Conservation (phyloP, 2,329 filamentous ascomycete species). For the Penicillium hesseltinei region DNA sequence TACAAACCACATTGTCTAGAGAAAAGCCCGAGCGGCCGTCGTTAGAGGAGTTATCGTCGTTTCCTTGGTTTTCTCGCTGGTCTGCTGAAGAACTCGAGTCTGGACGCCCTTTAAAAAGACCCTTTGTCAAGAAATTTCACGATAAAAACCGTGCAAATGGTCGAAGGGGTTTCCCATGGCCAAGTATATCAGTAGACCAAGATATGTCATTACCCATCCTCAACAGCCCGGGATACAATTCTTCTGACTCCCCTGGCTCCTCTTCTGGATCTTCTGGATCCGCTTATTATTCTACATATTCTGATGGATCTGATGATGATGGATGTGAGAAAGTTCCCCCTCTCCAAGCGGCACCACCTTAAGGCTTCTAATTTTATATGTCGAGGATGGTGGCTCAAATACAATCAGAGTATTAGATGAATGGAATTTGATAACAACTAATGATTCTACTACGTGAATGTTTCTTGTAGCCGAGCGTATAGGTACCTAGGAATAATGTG, state of each 20-base stretch:
- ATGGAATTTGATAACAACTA: neutral
- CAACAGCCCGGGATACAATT: neutral
- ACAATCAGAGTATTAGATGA: neutral
- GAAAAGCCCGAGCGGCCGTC: constrained; percentile 23
- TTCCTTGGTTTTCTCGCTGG: constrained; percentile 30
- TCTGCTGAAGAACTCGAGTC: constrained; percentile 8
- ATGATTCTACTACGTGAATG: neutral
- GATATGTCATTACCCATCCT: neutral
- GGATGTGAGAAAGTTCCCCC: neutral
- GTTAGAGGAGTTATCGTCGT: constrained; percentile 22
- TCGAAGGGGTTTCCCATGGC: neutral
- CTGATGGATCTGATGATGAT: neutral
- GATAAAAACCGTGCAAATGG: neutral
- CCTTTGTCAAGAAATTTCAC: constrained; percentile 7
- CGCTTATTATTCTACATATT: neutral
- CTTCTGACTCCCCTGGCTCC: neutral
- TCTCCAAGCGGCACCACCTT: neutral
- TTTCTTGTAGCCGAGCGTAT: neutral
- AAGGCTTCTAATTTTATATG: neutral
- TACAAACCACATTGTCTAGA: constrained; percentile 26
- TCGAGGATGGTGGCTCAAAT: neutral
- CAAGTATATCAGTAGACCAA: neutral
- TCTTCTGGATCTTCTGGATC: neutral
- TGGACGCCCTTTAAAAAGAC: constrained; percentile 11
- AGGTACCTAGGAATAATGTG: neutral